Percentiles rank a stretch among this genome's conserved stretches.
phyloP scores from a whole-genome alignment of 2,329 filamentous ascomycete species.

The Claviceps humidiphila region DNA sequence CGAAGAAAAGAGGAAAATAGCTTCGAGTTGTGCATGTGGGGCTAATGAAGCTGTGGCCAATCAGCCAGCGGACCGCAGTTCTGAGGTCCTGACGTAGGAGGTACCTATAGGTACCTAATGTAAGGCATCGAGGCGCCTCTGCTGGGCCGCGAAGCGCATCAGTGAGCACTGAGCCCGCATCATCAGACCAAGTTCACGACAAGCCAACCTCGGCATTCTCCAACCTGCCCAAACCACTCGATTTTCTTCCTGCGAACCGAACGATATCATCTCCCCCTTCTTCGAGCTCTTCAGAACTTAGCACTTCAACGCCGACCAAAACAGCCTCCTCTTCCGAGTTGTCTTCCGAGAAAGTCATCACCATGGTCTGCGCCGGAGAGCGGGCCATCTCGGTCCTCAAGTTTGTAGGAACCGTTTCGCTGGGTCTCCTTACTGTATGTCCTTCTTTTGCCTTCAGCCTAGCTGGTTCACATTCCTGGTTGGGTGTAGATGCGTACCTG shows the following conservation, averaged over 20 bases:
- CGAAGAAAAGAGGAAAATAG: not conserved
- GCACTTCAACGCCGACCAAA: not conserved
- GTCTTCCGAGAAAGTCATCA: not conserved
- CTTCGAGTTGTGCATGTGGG: not conserved
- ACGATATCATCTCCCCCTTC: not conserved
- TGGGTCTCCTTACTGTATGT: conserved; percentile 76
- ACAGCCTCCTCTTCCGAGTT: not conserved
- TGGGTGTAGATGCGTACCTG: too few relatives aligned
- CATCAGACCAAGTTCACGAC: not conserved
- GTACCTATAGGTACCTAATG: too few relatives aligned
- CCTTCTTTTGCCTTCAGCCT: not conserved
- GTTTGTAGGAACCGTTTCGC: conserved; percentile 81
- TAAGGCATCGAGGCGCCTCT: too few relatives aligned
- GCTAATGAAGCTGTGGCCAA: not conserved
- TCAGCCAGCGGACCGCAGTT: not conserved
- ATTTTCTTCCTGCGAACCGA: not conserved
- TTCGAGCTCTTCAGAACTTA: not conserved
- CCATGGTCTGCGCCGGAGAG: conserved; percentile 49
- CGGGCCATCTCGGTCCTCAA: conserved; percentile 59
- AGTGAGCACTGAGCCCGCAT: not conserved
- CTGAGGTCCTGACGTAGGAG: not conserved
- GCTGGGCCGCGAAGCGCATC: too few relatives aligned
- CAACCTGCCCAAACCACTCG: too few relatives aligned
- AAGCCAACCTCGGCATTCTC: too few relatives aligned
- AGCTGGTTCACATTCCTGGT: not conserved